Evolutionary conservation across 2,329 filamentous ascomycete genomes (phyloP).

Genomic region (Sclerotinia sclerotiorum): DNA sequence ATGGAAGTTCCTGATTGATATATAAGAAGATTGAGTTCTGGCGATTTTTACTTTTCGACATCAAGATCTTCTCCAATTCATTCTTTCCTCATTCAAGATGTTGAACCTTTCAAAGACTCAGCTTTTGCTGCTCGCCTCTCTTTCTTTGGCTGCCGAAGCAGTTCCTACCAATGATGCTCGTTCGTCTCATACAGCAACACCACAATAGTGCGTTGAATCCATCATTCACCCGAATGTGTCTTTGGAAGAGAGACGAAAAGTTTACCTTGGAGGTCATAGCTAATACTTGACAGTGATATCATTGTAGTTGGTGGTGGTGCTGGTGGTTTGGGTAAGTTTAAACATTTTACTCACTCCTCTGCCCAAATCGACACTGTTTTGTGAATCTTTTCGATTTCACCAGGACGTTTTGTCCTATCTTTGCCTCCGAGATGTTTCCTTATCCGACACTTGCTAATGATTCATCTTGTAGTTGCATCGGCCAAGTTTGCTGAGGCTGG

Average conservation of each 20-base stretch:
- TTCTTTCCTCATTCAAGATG: not conserved
- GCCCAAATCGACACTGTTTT: not conserved
- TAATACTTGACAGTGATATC: slow-evolving; percentile 7
- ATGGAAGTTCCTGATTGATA: not conserved
- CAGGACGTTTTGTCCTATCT: not conserved
- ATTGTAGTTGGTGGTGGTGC: slow-evolving; percentile 15
- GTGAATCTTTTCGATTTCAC: not conserved
- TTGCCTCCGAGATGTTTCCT: not conserved
- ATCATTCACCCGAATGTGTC: not conserved
- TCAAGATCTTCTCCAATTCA: not conserved
- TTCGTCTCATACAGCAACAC: not conserved
- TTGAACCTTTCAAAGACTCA: not conserved
- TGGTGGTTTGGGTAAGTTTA: not conserved
- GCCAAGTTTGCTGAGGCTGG: slow-evolving; percentile 14
- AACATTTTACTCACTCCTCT: not conserved
- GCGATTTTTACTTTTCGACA: not conserved
- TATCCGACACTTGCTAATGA: not conserved
- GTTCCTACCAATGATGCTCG: not conserved
- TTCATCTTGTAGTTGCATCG: not conserved
- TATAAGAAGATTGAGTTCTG: slow-evolving; percentile 10
- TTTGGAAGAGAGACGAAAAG: not conserved
- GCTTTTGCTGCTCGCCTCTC: slow-evolving; percentile 11
- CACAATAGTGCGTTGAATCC: not conserved
- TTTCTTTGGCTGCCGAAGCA: slow-evolving; percentile 1
- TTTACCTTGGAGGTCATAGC: not conserved